Base-by-base conservation (phyloP, 108 stramenopile genomes). In the Parietichytrium sp. region DNA sequence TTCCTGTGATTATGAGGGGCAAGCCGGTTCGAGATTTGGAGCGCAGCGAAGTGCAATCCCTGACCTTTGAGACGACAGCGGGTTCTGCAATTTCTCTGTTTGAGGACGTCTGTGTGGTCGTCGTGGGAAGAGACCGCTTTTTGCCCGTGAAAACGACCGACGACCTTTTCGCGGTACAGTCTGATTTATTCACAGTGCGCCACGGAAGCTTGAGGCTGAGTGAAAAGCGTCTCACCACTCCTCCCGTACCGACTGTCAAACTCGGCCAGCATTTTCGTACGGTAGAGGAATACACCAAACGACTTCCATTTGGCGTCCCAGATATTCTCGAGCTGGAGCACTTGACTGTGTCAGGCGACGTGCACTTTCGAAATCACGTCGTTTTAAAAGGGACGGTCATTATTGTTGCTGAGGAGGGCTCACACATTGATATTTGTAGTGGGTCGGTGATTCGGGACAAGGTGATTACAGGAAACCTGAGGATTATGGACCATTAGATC, bases 141-240 rank as follows among this genome's bases (percentile, higher is more conserved):
- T 96, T 97, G 16, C 99, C 99, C 15, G 99, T 99, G 49, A 99
- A 99, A 91, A 99, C 97, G 88, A 98, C 97, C 90, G 91, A 90
- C 82, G 99, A 99, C 78, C 91, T 99, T 77, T 84, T 99, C 29
- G 89, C 97, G 20, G 89, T 99, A 13, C 95, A 82, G 26, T 48
- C 47, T n/a, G 80, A 82, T 80, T 20, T 82, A 31, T 82, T 53
- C 42, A 80, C 18, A 4, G 42, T 82, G 23, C 61, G 49, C 23
- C 82, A 82, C 49, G 82, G 82, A 29, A 6, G 61, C 10, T 26
- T 82, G 16, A 18, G 15, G 16, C 79, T 42, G 18, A 36, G 29
- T 12, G 10, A 0, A 13, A 4, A 13, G 13, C 27, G 82, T 3
- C 18, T 45, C 3, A 48, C 36, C n/a, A 16, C 55, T 31, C 61